Conservation (phyloP, 2,329 filamentous ascomycete species). For the Penicillium corylophilum region DNA sequence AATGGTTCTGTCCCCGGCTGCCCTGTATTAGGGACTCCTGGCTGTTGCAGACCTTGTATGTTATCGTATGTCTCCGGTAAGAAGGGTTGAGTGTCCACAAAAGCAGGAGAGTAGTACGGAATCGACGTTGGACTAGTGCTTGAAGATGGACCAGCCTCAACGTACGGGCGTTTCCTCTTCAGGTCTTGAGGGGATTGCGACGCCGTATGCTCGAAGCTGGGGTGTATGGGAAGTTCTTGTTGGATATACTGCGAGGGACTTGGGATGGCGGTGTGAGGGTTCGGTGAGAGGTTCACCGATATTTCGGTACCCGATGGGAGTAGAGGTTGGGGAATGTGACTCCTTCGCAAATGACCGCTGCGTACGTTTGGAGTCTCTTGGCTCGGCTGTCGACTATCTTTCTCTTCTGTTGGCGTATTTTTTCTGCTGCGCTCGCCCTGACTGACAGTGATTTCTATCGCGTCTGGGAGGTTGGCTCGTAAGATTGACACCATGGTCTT, state of each 20-base stretch:
- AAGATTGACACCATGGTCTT: constrained; percentile 27
- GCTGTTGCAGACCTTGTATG: constrained; percentile 6
- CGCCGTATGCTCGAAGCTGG: background rate
- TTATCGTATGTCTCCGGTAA: constrained; percentile 11
- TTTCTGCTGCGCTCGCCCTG: constrained; percentile 8
- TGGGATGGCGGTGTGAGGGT: constrained; percentile 3
- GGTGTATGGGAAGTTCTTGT: constrained; percentile 11
- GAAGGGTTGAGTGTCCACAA: constrained; percentile 9
- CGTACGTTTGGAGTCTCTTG: constrained; percentile 4
- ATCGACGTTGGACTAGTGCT: background rate
- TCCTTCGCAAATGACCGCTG: constrained; percentile 1
- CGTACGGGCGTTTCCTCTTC: constrained; percentile 19
- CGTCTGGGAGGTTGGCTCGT: constrained; percentile 30
- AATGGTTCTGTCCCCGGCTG: constrained; percentile 12
- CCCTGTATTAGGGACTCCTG: constrained; percentile 6
- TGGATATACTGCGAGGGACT: constrained; percentile 11
- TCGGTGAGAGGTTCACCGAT: constrained; percentile 1
- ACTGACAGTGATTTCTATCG: constrained; percentile 17
- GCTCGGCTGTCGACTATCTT: constrained; percentile 8
- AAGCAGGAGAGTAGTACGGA: constrained; percentile 12
- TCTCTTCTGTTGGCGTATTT: constrained; percentile 17
- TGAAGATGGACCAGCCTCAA: constrained; percentile 3
- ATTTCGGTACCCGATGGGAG: constrained; percentile 4
- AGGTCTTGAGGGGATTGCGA: constrained; percentile 12
- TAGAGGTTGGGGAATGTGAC: constrained; percentile 4